phyloP scores from a whole-genome alignment of 2,329 filamentous ascomycete genomes.

The Fusarium anthophilum region DNA sequence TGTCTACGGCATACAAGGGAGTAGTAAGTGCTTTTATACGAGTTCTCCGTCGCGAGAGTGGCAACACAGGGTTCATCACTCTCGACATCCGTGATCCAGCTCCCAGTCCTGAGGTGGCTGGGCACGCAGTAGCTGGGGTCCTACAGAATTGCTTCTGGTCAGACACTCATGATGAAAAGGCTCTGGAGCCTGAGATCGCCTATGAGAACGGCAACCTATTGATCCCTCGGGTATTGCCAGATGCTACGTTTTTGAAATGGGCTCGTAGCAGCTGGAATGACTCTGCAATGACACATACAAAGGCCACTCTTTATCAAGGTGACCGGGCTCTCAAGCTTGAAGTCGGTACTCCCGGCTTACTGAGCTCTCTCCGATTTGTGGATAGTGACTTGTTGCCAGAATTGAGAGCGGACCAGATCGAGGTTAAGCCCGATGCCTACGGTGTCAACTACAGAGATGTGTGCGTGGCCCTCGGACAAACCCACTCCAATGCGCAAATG shows the following conservation, averaged over 20 bases:
- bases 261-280: not conserved
- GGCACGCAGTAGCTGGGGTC: not conserved
- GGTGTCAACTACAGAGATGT: conserved; percentile 1
- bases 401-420: not conserved
- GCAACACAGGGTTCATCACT: not conserved
- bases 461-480: not conserved
- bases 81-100: not conserved
- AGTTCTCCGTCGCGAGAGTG: conserved; percentile 5
- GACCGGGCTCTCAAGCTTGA: not conserved
- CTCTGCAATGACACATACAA: not conserved
- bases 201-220: not conserved
- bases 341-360: not conserved
- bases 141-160: not conserved
- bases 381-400: not conserved
- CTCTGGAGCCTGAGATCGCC: not conserved
- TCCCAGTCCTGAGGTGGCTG: no score
- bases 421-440: not conserved
- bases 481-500: not conserved
- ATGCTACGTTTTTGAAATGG: conserved; percentile 2
- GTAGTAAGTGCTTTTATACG: not conserved
- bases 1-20: not conserved
- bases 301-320: not conserved
- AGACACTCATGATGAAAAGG: not conserved
- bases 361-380: not conserved
- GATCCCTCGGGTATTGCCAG: not conserved